Evolutionary conservation across 345 rosid species (phyloP).

Genomic region (Trapa incisa): DNA sequence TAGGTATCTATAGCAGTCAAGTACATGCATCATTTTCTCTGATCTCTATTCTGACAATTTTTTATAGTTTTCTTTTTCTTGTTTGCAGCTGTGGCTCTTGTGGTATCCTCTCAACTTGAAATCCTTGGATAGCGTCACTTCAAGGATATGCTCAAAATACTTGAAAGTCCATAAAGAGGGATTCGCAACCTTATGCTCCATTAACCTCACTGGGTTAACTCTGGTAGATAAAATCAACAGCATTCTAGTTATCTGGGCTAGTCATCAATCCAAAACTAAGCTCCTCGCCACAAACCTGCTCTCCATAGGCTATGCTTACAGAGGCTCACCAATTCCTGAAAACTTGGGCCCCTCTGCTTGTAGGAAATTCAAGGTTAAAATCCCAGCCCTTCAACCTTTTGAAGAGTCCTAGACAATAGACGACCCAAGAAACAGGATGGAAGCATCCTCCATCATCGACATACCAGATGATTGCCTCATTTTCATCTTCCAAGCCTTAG

Average conservation of each 20-base stretch:
- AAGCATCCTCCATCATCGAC: conserved; percentile 17
- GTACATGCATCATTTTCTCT: not conserved
- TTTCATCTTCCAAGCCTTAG: conserved; percentile 42
- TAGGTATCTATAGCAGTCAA: not conserved
- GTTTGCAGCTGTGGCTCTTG: conserved; percentile 51
- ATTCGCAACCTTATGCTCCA: conserved; percentile 31
- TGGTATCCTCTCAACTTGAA: conserved; percentile 48
- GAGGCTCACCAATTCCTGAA: conserved; percentile 20
- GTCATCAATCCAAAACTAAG: conserved; percentile 34
- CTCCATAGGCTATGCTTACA: conserved; percentile 50
- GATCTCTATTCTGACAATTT: not conserved
- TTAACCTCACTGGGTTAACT: conserved; percentile 48
- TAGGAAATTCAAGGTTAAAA: conserved; percentile 40
- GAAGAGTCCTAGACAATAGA: conserved; percentile 15
- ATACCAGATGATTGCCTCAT: conserved; percentile 70
- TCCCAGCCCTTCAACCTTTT: conserved; percentile 40
- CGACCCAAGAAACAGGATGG: no score
- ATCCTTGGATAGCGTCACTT: conserved; percentile 33
- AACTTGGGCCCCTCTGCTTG: conserved; percentile 17
- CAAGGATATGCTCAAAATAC: conserved; percentile 32
- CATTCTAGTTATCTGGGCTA: conserved; percentile 33
- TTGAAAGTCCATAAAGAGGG: conserved; percentile 30
- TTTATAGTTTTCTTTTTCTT: conserved; percentile 6
- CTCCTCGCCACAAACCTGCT: conserved; percentile 56
- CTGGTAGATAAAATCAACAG: conserved; percentile 51